Percentiles rank a stretch among this genome's conserved stretches.
Evolutionary conservation across 2,329 filamentous ascomycete genomes (phyloP).

Genomic region (Pseudogymnoascus sp.): DNA sequence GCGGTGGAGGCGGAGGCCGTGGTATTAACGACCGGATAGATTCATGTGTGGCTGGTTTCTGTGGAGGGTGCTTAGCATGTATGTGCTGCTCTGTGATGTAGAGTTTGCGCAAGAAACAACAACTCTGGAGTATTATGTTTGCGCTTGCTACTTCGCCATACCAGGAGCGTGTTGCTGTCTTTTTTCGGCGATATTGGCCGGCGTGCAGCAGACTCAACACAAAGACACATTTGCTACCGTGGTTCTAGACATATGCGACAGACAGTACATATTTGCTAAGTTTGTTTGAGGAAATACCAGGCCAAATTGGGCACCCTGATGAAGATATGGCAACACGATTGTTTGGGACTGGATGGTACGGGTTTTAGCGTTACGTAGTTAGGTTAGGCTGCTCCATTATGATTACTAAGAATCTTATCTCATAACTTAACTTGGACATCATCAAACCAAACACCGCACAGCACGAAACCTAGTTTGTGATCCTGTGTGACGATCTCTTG

Average conservation of each 20-base stretch:
- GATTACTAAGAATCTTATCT: neutral
- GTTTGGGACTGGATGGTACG: neutral
- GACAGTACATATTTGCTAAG: neutral
- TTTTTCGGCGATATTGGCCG: neutral
- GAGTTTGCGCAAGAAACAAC: constrained; percentile 23
- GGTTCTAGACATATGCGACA: neutral
- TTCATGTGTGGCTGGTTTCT: neutral
- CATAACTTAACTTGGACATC: neutral
- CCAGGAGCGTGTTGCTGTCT: neutral
- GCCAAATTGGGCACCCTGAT: neutral
- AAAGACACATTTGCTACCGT: neutral
- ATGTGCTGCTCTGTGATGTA: constrained; percentile 1
- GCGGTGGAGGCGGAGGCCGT: neutral
- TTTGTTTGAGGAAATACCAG: neutral
- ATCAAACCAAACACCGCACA: neutral
- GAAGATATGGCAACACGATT: neutral
- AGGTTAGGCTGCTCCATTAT: neutral
- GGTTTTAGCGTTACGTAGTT: neutral
- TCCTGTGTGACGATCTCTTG: neutral
- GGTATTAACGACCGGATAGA: neutral
- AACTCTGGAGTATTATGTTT: neutral
- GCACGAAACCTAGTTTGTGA: neutral
- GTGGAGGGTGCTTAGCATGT: neutral
- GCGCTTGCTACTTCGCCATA: neutral
- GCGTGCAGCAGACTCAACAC: neutral